Evolutionary conservation across 345 rosid species (phyloP).

Genomic region (Populus euphratica): DNA sequence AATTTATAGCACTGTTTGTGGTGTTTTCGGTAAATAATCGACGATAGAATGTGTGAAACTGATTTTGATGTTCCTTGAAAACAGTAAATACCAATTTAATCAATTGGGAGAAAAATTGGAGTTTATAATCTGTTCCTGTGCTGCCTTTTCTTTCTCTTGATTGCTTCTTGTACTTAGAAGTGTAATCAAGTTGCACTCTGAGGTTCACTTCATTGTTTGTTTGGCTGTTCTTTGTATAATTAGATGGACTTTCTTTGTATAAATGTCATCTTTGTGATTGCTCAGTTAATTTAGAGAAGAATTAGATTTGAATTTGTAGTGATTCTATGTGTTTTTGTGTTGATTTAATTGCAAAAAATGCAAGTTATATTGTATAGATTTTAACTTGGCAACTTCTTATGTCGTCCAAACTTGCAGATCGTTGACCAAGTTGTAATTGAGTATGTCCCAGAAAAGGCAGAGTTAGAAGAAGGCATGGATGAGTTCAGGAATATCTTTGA

Average conservation of each 20-base stretch:
- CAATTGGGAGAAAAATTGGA: neutral
- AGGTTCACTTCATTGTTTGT: neutral
- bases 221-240: neutral
- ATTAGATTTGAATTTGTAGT: neutral
- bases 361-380: neutral
- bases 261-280: neutral
- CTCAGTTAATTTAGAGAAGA: neutral
- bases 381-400: neutral
- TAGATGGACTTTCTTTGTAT: neutral
- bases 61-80: neutral
- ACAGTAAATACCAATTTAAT: neutral
- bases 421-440: conserved; percentile 69
- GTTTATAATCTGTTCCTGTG: neutral
- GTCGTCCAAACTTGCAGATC: conserved; percentile 29
- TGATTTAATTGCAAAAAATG: neutral
- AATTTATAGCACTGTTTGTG: neutral
- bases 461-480: conserved; percentile 69
- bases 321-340: neutral
- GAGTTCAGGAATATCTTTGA: conserved; percentile 77
- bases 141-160: neutral
- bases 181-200: neutral
- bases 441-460: conserved; percentile 85
- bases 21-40: neutral
- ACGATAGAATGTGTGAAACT: neutral
- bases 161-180: neutral